These are phyloP conservation scores for Pleurostoma richardsiae DNA, from an alignment of 2,329 filamentous ascomycete species.

Conservation along the genomic window DNA sequence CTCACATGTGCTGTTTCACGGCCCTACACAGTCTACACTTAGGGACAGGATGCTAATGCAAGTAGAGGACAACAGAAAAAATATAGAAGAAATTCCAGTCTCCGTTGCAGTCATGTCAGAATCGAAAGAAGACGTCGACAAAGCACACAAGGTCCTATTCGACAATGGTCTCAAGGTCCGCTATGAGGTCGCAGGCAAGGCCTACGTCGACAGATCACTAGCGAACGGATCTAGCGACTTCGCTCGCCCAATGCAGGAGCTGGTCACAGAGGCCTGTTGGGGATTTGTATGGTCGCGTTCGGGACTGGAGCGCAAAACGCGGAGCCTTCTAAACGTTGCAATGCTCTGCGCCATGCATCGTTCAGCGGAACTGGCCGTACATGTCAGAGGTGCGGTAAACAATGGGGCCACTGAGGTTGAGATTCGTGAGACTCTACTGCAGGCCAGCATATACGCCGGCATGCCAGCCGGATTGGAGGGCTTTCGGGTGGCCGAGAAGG, in stretches of 20 bases:
- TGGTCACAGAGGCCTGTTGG: conserved; percentile 58
- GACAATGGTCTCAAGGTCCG: conserved; percentile 55
- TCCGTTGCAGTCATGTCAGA: background rate
- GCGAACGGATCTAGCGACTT: conserved; percentile 50
- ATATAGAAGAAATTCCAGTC: too few species aligned
- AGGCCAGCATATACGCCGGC: conserved; percentile 35
- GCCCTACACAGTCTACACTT: too few species aligned
- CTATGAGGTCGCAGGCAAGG: conserved; percentile 51
- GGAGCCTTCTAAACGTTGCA: conserved; percentile 56
- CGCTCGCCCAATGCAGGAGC: conserved; percentile 52
- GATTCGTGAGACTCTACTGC: conserved; percentile 45
- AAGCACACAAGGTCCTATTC: conserved; percentile 44
- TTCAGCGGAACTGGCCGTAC: conserved; percentile 52
- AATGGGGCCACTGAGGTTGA: conserved; percentile 53
- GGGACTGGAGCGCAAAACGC: conserved; percentile 53
- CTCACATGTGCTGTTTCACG: too few species aligned
- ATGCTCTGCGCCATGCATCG: conserved; percentile 59
- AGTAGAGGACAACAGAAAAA: too few species aligned
- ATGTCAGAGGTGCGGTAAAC: conserved; percentile 55
- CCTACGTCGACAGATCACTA: conserved; percentile 52
- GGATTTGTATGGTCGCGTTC: conserved; percentile 58
- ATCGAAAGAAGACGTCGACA: background rate
- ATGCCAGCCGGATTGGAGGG: conserved; percentile 33
- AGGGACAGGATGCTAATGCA: too few species aligned
- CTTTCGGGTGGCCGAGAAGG: conserved; percentile 17